phyloP scores from a whole-genome alignment of 805 yeast genomes.

The Yamadazyma takamatsuzukensis region DNA sequence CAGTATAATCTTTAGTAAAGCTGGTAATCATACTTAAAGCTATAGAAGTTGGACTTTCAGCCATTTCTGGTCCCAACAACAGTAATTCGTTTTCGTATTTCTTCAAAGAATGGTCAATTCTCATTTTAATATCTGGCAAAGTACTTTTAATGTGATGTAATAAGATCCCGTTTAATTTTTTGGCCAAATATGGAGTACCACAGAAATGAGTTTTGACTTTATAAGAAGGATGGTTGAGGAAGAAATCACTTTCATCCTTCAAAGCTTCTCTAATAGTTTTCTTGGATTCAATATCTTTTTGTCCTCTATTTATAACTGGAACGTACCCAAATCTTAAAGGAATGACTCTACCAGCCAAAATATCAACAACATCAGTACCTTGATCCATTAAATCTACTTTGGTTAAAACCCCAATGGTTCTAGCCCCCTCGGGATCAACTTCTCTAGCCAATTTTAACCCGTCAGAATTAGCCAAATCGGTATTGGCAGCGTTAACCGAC shows the following conservation, averaged over 20 bases:
- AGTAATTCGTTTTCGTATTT: conserved; percentile 79
- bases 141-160: conserved; percentile 72
- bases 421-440: conserved; percentile 93
- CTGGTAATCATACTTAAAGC: conserved; percentile 90
- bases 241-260: conserved; percentile 72
- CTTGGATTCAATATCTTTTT: conserved; percentile 85
- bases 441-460: conserved; percentile 95
- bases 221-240: conserved; percentile 87
- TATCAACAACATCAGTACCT: conserved; percentile 96
- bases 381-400: conserved; percentile 97
- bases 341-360: conserved; percentile 90
- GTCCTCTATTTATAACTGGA: conserved; percentile 96
- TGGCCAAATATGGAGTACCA: conserved; percentile 97
- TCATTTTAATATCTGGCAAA: conserved; percentile 85
- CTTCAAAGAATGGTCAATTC: conserved; percentile 79
- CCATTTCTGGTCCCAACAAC: conserved; percentile 81
- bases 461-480: conserved; percentile 95
- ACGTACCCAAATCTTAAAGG: conserved; percentile 94
- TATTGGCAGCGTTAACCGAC: conserved; percentile 94
- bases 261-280: conserved; percentile 88
- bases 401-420: conserved; percentile 96
- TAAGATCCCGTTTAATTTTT: conserved; percentile 82
- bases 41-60: conserved; percentile 84
- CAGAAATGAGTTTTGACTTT: conserved; percentile 92
- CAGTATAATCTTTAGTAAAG: conserved; percentile 85